Evolutionary conservation across 2,329 filamentous ascomycete genomes (phyloP).

Genomic region (Colletotrichum cereale): DNA sequence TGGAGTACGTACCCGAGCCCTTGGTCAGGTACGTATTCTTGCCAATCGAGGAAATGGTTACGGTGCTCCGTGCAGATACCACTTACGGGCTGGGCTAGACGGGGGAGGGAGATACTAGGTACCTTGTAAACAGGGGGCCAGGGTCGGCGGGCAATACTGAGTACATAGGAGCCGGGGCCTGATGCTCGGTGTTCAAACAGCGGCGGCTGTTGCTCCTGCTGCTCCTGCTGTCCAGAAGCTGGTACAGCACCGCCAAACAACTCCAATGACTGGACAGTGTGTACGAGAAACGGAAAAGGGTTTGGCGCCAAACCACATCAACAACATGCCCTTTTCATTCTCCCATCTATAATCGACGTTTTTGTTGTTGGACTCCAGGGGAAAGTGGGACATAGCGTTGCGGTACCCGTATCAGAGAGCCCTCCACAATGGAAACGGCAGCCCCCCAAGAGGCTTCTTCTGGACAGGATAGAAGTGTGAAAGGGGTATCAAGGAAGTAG

Average conservation of each 20-base stretch:
- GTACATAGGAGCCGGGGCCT: background rate
- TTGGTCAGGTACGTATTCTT: conserved; percentile 3
- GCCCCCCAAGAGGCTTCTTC: background rate
- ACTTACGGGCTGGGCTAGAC: background rate
- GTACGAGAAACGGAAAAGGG: conserved; percentile 35
- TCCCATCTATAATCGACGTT: background rate
- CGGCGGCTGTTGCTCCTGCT: background rate
- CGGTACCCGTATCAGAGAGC: no score
- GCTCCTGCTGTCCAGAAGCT: background rate
- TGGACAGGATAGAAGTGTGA: background rate
- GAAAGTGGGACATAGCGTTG: background rate
- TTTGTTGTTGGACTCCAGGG: background rate
- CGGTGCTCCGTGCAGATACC: background rate
- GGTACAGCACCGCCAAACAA: background rate
- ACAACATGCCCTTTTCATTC: background rate
- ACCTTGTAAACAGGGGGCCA: background rate
- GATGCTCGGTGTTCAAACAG: conserved; percentile 10
- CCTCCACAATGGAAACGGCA: no score
- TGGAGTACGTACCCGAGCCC: background rate
- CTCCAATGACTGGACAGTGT: conserved; percentile 25
- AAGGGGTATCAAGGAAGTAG: background rate
- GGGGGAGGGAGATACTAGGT: background rate
- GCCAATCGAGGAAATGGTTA: background rate
- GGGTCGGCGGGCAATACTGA: no score
- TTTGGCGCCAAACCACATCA: background rate